These are phyloP conservation scores for Podila minutissima DNA, from an alignment of 192 early-diverging fungal genomes.

Conservation along the genomic window DNA sequence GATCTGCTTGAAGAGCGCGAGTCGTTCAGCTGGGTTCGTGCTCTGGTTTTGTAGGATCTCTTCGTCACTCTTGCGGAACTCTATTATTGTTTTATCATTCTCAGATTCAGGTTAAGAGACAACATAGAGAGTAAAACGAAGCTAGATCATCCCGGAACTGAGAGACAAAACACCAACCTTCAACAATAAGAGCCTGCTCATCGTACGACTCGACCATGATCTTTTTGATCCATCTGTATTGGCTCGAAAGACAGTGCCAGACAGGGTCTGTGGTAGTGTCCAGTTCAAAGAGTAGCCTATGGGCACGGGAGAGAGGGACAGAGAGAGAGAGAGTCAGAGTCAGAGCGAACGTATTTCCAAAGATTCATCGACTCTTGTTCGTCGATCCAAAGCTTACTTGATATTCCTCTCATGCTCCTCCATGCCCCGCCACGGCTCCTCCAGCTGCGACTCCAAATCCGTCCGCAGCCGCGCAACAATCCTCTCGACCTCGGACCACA, in stretches of 20 bases:
- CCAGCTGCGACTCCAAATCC: conserved; percentile 80
- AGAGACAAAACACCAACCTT: conserved; percentile 15
- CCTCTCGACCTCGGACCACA: conserved; percentile 92
- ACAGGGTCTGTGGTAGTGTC: conserved; percentile 89
- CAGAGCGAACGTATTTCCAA: no score
- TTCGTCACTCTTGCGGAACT: conserved; percentile 53
- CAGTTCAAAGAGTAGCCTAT: conserved; percentile 76
- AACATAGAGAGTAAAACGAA: conserved; percentile 12
- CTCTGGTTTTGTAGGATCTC: conserved; percentile 36
- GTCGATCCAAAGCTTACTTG: conserved; percentile 56
- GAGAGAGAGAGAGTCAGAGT: neutral
- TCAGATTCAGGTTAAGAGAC: neutral
- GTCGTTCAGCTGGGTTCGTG: conserved; percentile 22
- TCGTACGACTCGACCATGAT: conserved; percentile 77
- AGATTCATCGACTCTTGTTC: no score
- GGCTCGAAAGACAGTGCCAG: conserved; percentile 87
- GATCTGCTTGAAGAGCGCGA: conserved; percentile 39
- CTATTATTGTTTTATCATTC: conserved; percentile 6
- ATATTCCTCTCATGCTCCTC: conserved; percentile 93
- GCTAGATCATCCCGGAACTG: conserved; percentile 43
- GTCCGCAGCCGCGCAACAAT: conserved; percentile 78
- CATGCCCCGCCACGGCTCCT: conserved; percentile 78
- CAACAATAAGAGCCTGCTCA: conserved; percentile 60
- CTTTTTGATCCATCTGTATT: conserved; percentile 87
- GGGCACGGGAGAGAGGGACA: neutral